Evolutionary conservation across 371 early-diverging fungal species (phyloP), one percentile per base, ranked within the genome.

Genomic region (Mortierella sp.): DNA sequence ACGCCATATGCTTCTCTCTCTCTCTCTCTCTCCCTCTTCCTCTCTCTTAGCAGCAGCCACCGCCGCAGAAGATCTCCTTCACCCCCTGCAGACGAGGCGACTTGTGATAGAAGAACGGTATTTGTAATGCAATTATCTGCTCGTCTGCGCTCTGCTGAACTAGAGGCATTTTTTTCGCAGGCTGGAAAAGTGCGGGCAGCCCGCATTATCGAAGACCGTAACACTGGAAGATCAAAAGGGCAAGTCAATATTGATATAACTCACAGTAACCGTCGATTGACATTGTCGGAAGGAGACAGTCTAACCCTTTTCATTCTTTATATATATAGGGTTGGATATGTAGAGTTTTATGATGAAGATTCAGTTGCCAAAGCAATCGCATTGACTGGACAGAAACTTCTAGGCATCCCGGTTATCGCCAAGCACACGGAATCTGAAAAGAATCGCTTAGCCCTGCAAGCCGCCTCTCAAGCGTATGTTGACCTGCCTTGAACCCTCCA

Each of bases 321-420:
- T 54, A 4, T 28, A 47, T 26, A 35, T 77, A 90, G 91, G 62
- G 90, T 89, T 81, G 91, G 91, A 87, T 98, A 98, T 83, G 96
- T 98, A 24, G 99, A 98, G 83, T 98, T 97, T 88, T 93, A 96
- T 84, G 94, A 95, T 26, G 92, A 93, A 65, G 91, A 88, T 20
- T 91, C 97, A 51, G 97, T 97, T 26, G 86, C 86, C 70, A 91
- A 90, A 74, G 99, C 99, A 16, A 86, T 97, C 30, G 89, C 86
- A 52, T 88, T 97, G 90, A 90, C 95, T 61, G 97, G 96, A 32
- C 90, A 95, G 84, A 94, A 94, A 88, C 92, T 98, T 78, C 87
- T 97, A 86, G 98, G 96, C 70, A 94, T 97, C 76, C 98, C 98
- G 2, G 95, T 97, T 58, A 92, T 96, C 68, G 96, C 98, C 43